These are phyloP conservation scores for Brettanomyces anomalus DNA, from an alignment of 805 yeast genomes.

Conservation along the genomic window DNA sequence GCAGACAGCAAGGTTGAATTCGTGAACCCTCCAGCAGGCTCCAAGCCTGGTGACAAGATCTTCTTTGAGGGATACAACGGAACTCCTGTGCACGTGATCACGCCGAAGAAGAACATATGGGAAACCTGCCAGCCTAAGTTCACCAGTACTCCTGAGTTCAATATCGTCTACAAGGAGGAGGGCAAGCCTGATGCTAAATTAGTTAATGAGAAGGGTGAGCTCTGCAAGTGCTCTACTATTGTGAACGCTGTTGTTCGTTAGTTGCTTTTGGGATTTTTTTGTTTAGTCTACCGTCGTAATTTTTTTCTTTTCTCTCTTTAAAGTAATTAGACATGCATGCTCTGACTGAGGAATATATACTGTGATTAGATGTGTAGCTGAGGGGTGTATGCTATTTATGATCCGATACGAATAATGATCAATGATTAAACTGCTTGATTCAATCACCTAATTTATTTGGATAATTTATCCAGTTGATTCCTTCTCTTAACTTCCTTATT, in stretches of 20 bases:
- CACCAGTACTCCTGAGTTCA: conserved; percentile 65
- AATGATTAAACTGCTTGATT: too few relatives aligned
- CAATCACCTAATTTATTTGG: too few relatives aligned
- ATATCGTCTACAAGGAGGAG: conserved; percentile 72
- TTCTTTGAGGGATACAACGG: conserved; percentile 89
- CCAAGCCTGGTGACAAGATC: conserved; percentile 92
- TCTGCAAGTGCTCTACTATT: conserved; percentile 64
- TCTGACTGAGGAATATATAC: too few relatives aligned
- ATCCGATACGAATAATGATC: too few relatives aligned
- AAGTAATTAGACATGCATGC: too few relatives aligned
- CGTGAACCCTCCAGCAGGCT: conserved; percentile 87
- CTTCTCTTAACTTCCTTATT: too few relatives aligned
- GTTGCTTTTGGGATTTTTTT: conserved; percentile 4
- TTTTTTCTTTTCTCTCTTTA: too few relatives aligned
- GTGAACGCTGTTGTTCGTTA: conserved; percentile 75
- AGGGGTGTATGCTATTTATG: too few relatives aligned
- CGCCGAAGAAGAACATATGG: conserved; percentile 98
- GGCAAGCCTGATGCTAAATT: conserved; percentile 68
- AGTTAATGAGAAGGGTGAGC: conserved; percentile 72
- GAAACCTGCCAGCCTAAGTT: conserved; percentile 90
- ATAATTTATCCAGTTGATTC: too few relatives aligned
- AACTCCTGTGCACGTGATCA: conserved; percentile 82
- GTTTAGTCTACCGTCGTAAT: neutral
- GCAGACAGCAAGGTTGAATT: conserved; percentile 71
- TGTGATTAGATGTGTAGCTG: too few relatives aligned